Base-by-base conservation (phyloP, 2,329 filamentous ascomycete genomes). In the Hymenoscyphus occultus region DNA sequence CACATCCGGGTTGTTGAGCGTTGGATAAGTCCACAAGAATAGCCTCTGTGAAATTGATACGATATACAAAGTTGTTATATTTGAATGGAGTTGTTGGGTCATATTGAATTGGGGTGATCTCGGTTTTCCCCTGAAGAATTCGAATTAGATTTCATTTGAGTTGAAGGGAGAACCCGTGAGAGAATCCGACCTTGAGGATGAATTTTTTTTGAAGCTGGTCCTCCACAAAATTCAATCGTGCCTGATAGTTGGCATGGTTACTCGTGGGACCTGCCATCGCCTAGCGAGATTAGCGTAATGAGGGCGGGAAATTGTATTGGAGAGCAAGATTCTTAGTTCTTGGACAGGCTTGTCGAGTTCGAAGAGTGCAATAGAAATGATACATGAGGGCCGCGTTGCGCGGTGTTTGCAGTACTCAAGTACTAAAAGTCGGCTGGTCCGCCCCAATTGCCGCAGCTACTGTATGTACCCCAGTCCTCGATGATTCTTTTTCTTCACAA, bases 61-160 rank as follows among this genome's bases (percentile, higher is more conserved):
- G 72, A 66, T 77, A 77, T 35, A 77, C 71, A 61, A 77, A 77
- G 68, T 76, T 77, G 68, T 77, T 76, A 69, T 76, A 76, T 57
- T 73, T 74, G 71, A 76, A 77, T 14, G 72, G 72, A 60, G 68
- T 71, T 56, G 74, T 68, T 32, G 74, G 71, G 39, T 77, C 73
- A 62, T 77, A 76, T 68, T 74, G 69, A 57, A 77, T 71, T 10
- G 72, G 74, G 14, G 40, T 59, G 56, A 75, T 69, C 35, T 70
- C 57, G 31, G 62, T 68, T 3, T 62, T 54, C 19, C 62, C 54
- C 59, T 62, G 14, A 42, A 22, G 59, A 28, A 42, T 31, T 39
- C 19, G 13, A 60, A 40, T 61, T 59, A 66, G 56, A 22, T 3
- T 10, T n/a, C 6, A n/a, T 48, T 6, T 1, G 14, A 7, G n/a